These are phyloP conservation scores for Tricholoma sp. DNA, from an alignment of 768 basidiomycete genomes.

Conservation along the genomic window DNA sequence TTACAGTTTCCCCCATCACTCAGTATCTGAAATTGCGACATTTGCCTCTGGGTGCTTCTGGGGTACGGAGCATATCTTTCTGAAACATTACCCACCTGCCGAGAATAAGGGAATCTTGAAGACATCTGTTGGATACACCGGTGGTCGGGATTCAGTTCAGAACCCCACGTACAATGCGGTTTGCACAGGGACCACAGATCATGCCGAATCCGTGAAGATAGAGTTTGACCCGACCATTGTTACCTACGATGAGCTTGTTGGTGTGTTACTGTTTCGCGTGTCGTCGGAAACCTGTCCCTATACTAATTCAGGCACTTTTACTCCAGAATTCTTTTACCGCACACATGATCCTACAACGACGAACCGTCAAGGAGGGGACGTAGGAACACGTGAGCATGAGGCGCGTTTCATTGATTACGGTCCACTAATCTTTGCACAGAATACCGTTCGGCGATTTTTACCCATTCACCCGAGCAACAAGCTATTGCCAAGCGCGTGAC, in stretches of 20 bases:
- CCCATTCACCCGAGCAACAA: slow-evolving; percentile 66
- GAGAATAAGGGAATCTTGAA: slow-evolving; percentile 71
- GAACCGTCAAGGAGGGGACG: slow-evolving; percentile 74
- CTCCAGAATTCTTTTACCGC: slow-evolving; percentile 86
- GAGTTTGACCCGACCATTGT: slow-evolving; percentile 80
- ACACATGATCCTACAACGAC: slow-evolving; percentile 89
- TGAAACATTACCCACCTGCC: slow-evolving; percentile 69
- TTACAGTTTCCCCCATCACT: background rate
- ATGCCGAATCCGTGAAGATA: slow-evolving; percentile 85
- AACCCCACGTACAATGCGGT: slow-evolving; percentile 72
- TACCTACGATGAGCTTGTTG: slow-evolving; percentile 81
- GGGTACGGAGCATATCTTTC: slow-evolving; percentile 83
- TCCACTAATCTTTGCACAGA: slow-evolving; percentile 37
- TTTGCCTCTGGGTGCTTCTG: slow-evolving; percentile 74
- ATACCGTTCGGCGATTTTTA: slow-evolving; percentile 93
- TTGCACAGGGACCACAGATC: slow-evolving; percentile 75
- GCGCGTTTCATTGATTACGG: background rate
- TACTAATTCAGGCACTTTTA: background rate
- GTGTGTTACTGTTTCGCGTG: slow-evolving; percentile 36
- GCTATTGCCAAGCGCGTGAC: slow-evolving; percentile 72
- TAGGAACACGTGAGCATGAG: slow-evolving; percentile 63
- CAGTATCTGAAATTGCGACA: slow-evolving; percentile 34
- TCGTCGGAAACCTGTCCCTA: too few relatives aligned
- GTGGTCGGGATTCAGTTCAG: slow-evolving; percentile 49
- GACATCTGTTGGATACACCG: slow-evolving; percentile 77